Percentiles rank a stretch among this genome's conserved stretches.
Evolutionary conservation across 257 asterid genomes (phyloP).

Genomic region (Lycium barbarum): DNA sequence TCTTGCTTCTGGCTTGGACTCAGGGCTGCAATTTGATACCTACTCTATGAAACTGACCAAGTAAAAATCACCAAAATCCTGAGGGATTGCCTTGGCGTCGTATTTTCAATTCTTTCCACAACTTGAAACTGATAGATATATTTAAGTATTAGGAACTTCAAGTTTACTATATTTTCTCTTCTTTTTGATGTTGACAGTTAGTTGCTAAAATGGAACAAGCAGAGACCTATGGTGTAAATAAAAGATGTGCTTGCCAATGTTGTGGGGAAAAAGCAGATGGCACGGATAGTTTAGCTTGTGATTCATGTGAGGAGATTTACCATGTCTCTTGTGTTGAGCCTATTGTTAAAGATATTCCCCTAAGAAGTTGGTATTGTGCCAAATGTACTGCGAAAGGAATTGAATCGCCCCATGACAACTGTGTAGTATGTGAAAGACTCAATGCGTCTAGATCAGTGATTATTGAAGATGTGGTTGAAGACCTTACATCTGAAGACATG

Average conservation of each 20-base stretch:
- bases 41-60: neutral
- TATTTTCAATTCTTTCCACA: neutral
- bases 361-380: constrained; percentile 80
- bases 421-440: constrained; percentile 78
- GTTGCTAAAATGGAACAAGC: constrained; percentile 53
- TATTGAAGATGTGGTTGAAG: constrained; percentile 47
- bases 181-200: constrained; percentile 19
- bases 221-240: constrained; percentile 43
- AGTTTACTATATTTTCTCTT: constrained; percentile 1
- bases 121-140: constrained; percentile 16
- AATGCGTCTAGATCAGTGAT: constrained; percentile 41
- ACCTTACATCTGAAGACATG: constrained; percentile 37
- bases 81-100: neutral
- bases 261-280: constrained; percentile 79
- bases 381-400: constrained; percentile 67
- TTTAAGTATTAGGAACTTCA: neutral
- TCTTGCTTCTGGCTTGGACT: neutral
- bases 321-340: constrained; percentile 85
- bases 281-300: constrained; percentile 73
- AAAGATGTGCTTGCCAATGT: constrained; percentile 58
- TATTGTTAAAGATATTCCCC: constrained; percentile 69
- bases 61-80: constrained; percentile 9
- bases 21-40: neutral
- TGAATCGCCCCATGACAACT: constrained; percentile 73
- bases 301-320: constrained; percentile 87